A percentile compares a stretch with the other conserved stretches of the same genome.
Conservation (phyloP, 1,284 basidiomycete genomes). For the Vanrija sp. region DNA sequence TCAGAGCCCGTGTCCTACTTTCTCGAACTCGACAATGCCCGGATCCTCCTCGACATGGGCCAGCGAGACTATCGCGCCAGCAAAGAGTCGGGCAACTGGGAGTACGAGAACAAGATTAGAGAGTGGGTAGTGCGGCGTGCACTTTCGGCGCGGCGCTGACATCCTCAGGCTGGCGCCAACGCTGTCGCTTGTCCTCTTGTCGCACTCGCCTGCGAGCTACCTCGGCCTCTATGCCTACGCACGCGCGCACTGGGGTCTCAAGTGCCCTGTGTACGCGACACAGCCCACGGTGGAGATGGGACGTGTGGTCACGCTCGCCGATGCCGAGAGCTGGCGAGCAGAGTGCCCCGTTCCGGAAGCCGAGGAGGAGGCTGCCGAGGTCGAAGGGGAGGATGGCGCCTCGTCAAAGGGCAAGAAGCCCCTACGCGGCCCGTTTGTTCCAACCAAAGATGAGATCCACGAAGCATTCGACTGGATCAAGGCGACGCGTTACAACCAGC, state of each 20-base stretch:
- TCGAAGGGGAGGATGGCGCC: not conserved
- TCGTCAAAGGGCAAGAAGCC: slow-evolving; percentile 39
- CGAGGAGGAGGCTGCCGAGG: slow-evolving; percentile 3
- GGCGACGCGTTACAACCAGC: slow-evolving; percentile 90
- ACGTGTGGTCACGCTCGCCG: slow-evolving; percentile 78
- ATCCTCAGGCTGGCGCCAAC: slow-evolving; percentile 69
- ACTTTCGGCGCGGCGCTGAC: not conserved
- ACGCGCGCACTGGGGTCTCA: slow-evolving; percentile 77
- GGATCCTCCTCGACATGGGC: slow-evolving; percentile 91
- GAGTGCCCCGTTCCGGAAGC: slow-evolving; percentile 60
- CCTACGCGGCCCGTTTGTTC: slow-evolving; percentile 42
- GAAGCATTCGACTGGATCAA: slow-evolving; percentile 91
- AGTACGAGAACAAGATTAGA: slow-evolving; percentile 48
- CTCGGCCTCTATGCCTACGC: slow-evolving; percentile 90
- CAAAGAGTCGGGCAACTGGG: slow-evolving; percentile 30
- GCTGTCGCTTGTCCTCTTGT: slow-evolving; percentile 58
- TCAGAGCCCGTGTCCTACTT: slow-evolving; percentile 63
- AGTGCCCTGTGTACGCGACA: slow-evolving; percentile 91
- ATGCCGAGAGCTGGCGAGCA: slow-evolving; percentile 71
- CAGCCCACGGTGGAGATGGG: slow-evolving; percentile 96
- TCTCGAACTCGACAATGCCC: slow-evolving; percentile 89
- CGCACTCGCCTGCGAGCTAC: slow-evolving; percentile 86
- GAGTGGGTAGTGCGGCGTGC: slow-evolving; percentile 41
- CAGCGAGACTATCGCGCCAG: slow-evolving; percentile 45
- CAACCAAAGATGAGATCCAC: slow-evolving; percentile 80